Conservation (phyloP, 2,329 filamentous ascomycete genomes). For the Penicillium freii region DNA sequence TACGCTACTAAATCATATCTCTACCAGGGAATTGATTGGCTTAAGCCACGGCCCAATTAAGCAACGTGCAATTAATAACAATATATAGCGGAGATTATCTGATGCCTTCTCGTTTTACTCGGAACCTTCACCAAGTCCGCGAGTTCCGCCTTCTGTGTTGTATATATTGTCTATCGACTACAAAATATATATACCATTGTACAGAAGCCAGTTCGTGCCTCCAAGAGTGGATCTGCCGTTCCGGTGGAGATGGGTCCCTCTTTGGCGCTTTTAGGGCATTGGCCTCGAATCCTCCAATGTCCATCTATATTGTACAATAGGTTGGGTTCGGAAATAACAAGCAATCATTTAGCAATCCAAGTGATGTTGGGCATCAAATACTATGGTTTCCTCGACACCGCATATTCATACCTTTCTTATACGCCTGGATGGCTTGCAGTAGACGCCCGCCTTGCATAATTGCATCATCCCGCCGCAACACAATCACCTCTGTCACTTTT, state of each 20-base stretch:
- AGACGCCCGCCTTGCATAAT: constrained; percentile 20
- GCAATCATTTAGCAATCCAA: neutral
- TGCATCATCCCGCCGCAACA: constrained; percentile 20
- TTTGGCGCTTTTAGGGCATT: constrained; percentile 12
- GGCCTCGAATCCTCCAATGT: constrained; percentile 8
- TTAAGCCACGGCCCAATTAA: constrained; percentile 5
- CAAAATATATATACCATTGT: neutral
- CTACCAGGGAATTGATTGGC: constrained; percentile 15
- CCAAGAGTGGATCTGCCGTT: constrained; percentile 16
- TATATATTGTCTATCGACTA: neutral
- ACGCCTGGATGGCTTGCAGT: constrained; percentile 19
- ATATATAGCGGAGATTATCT: neutral
- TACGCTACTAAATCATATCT: constrained; percentile 17
- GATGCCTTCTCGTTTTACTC: neutral
- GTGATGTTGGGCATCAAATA: constrained; percentile 13
- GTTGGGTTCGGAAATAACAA: neutral
- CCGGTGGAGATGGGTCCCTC: constrained; percentile 15
- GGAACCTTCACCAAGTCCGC: neutral
- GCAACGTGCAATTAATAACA: constrained; percentile 3
- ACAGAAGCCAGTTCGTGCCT: constrained; percentile 9
- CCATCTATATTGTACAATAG: constrained; percentile 2
- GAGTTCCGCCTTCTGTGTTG: neutral
- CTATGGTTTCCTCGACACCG: neutral
- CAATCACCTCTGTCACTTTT: constrained; percentile 1
- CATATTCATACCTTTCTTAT: constrained; percentile 10